These are phyloP conservation scores for Maudiozyma bulderi DNA, from an alignment of 805 yeast species.

Conservation along the genomic window DNA sequence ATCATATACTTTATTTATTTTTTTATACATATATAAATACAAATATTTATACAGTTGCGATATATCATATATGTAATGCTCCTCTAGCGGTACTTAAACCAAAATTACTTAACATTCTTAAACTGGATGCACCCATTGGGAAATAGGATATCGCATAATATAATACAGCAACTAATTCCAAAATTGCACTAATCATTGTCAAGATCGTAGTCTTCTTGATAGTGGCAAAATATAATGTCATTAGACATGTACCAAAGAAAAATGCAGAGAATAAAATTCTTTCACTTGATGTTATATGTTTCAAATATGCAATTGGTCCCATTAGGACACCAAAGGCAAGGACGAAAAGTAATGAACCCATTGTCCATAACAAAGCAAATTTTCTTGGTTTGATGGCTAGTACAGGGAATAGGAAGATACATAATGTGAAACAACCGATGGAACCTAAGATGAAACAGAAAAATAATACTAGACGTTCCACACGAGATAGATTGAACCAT, in stretches of 20 bases:
- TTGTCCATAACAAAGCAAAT: slow-evolving; percentile 82
- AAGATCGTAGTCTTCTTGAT: slow-evolving; percentile 57
- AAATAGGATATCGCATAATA: slow-evolving; percentile 88
- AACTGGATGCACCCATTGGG: slow-evolving; percentile 86
- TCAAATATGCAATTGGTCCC: slow-evolving; percentile 76
- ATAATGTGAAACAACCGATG: slow-evolving; percentile 67
- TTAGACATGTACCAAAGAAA: slow-evolving; percentile 69
- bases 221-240: slow-evolving; percentile 72
- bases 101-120: slow-evolving; percentile 45
- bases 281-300: slow-evolving; percentile 64
- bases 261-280: slow-evolving; percentile 73
- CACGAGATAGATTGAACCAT: slow-evolving; percentile 65
- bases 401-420: slow-evolving; percentile 81
- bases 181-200: slow-evolving; percentile 62
- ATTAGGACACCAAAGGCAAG: slow-evolving; percentile 83
- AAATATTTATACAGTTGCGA: no score
- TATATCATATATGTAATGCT: slow-evolving; percentile 24
- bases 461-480: slow-evolving; percentile 75
- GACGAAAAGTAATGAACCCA: slow-evolving; percentile 82
- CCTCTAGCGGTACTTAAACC: slow-evolving; percentile 49
- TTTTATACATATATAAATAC: no score
- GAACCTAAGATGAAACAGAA: slow-evolving; percentile 69
- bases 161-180: slow-evolving; percentile 78
- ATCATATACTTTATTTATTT: neutral
- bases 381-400: slow-evolving; percentile 83